Evolutionary conservation across 352 stramenopile species (phyloP).

Genomic region (Thalassiosira hispida): DNA sequence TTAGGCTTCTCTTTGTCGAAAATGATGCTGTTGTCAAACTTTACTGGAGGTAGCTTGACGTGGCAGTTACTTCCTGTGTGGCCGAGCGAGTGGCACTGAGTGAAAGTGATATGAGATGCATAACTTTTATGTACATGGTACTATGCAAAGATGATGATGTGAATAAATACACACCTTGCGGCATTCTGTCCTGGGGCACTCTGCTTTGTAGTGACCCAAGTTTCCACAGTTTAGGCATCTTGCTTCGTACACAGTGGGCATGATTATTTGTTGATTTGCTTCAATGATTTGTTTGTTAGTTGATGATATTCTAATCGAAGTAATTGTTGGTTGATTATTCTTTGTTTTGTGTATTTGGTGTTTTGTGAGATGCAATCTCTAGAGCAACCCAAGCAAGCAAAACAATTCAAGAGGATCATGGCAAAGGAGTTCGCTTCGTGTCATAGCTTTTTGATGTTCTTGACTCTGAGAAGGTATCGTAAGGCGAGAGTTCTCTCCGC

Average conservation of each 20-base stretch:
- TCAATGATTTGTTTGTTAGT: slow-evolving; percentile 7
- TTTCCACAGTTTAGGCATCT: slow-evolving; percentile 46
- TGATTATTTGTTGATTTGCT: slow-evolving; percentile 11
- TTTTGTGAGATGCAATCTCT: too few species aligned
- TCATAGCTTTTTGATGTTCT: too few species aligned
- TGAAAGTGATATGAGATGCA: too few species aligned
- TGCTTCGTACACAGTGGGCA: slow-evolving; percentile 43
- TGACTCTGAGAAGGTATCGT: too few species aligned
- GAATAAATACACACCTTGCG: too few species aligned
- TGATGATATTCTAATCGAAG: neutral
- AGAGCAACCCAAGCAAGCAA: too few species aligned
- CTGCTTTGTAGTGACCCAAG: slow-evolving; percentile 24
- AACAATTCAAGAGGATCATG: too few species aligned
- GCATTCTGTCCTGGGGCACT: slow-evolving; percentile 11
- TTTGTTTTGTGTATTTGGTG: neutral
- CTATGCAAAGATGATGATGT: too few species aligned
- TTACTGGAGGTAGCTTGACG: neutral
- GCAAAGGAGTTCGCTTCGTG: neutral
- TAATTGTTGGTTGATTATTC: neutral
- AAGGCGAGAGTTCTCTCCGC: too few species aligned
- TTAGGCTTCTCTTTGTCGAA: slow-evolving; percentile 2
- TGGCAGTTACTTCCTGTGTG: slow-evolving; percentile 11
- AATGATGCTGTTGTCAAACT: neutral
- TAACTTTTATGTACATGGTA: too few species aligned
- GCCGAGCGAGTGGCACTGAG: slow-evolving; percentile 18